Evolutionary conservation across 768 basidiomycete genomes (phyloP).

Genomic region (Rhodotorula kratochvilovae): DNA sequence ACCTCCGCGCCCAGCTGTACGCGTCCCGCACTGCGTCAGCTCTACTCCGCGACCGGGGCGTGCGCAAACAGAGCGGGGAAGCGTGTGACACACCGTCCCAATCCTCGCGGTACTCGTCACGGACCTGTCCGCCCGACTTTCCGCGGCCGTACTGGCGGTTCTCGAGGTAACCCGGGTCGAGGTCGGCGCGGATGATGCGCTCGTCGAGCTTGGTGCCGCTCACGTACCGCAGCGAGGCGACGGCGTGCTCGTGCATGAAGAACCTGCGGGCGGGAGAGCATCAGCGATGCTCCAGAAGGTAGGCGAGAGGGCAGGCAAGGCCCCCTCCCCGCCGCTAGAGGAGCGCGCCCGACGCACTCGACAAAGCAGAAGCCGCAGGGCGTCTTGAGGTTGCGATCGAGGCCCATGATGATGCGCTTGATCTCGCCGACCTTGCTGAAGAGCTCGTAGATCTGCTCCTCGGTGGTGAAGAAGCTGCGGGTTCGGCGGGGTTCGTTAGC

Average conservation of each 20-base stretch:
- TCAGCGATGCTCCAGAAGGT: not conserved
- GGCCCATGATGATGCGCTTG: constrained; percentile 90
- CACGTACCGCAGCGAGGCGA: constrained; percentile 86
- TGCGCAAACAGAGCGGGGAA: too few relatives aligned
- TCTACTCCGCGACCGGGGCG: constrained; percentile 4
- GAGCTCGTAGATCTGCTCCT: constrained; percentile 91
- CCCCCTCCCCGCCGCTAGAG: not conserved
- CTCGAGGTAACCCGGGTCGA: constrained; percentile 93
- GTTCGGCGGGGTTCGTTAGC: constrained; percentile 21
- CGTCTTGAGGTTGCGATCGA: constrained; percentile 87
- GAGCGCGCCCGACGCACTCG: constrained; percentile 49
- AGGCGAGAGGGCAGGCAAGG: not conserved
- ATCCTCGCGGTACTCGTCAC: constrained; percentile 94
- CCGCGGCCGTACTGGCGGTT: constrained; percentile 96
- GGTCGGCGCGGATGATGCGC: constrained; percentile 93
- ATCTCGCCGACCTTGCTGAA: constrained; percentile 56
- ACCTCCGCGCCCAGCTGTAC: constrained; percentile 85
- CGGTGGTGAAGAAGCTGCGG: constrained; percentile 74
- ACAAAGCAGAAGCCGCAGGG: constrained; percentile 95
- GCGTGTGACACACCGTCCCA: constrained; percentile 47
- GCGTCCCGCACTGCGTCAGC: not conserved
- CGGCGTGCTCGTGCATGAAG: constrained; percentile 87
- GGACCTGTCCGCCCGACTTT: constrained; percentile 89
- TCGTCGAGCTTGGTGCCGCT: constrained; percentile 99
- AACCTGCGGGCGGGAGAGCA: constrained; percentile 50